Conservation (phyloP, 257 asterid species). For the Oldenlandia corymbosa region DNA sequence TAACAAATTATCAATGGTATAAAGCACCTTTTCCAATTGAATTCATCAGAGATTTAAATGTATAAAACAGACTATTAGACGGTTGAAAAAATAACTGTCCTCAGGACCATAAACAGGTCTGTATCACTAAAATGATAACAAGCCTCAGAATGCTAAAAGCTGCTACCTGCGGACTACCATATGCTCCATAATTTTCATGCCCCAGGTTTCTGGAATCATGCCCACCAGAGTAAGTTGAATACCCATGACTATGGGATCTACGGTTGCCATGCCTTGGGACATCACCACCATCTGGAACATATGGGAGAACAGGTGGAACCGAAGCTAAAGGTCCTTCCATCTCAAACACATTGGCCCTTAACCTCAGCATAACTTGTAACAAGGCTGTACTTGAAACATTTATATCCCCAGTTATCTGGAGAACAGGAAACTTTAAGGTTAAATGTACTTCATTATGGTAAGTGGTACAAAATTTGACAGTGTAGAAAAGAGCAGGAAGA, state of each 20-base stretch:
- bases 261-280: constrained; percentile 45
- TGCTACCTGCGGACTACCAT: constrained; percentile 58
- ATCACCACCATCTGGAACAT: constrained; percentile 35
- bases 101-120: not conserved
- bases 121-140: not conserved
- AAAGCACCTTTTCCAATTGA: not conserved
- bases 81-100: not conserved
- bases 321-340: constrained; percentile 45
- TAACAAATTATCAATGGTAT: constrained; percentile 8
- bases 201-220: constrained; percentile 38
- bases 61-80: not conserved
- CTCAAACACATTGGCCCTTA: constrained; percentile 67
- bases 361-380: constrained; percentile 57
- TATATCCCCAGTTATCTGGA: constrained; percentile 69
- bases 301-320: constrained; percentile 29
- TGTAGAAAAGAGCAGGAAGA: not conserved
- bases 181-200: constrained; percentile 39
- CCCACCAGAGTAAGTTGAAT: constrained; percentile 43
- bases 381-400: constrained; percentile 63
- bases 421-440: constrained; percentile 7
- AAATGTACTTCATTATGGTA: not conserved
- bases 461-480: not conserved
- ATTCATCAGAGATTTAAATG: not conserved
- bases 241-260: constrained; percentile 40
- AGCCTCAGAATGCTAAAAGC: not conserved